Percentiles rank a stretch among this genome's conserved stretches.
These are phyloP conservation scores for Nymphaea thermarum DNA, from an alignment of 164 flowering plant species.

Conservation along the genomic window DNA sequence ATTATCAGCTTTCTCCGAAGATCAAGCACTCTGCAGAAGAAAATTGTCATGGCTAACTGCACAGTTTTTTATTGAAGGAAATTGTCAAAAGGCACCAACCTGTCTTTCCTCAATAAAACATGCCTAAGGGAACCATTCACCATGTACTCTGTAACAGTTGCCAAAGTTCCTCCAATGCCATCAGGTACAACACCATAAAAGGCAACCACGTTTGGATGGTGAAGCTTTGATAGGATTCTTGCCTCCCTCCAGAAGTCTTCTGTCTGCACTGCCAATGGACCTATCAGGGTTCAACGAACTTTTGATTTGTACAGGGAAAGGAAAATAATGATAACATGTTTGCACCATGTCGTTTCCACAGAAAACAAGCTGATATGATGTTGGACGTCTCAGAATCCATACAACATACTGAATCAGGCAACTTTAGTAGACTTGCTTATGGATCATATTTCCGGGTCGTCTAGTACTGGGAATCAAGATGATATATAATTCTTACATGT, in stretches of 20 bases:
- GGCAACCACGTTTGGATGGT: slow-evolving; percentile 87
- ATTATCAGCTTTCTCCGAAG: slow-evolving; percentile 63
- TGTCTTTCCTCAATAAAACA: slow-evolving; percentile 50
- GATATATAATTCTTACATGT: too few species aligned
- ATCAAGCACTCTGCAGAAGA: slow-evolving; percentile 46
- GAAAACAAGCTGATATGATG: too few species aligned
- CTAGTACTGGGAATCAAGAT: too few species aligned
- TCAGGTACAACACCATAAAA: slow-evolving; percentile 89
- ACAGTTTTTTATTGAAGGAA: background rate
- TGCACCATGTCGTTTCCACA: too few species aligned
- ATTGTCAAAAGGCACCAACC: slow-evolving; percentile 20
- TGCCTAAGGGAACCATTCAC: slow-evolving; percentile 71
- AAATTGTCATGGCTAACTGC: background rate
- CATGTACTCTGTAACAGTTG: slow-evolving; percentile 81
- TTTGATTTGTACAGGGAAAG: too few species aligned
- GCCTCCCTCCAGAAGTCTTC: slow-evolving; percentile 93
- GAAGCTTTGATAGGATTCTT: slow-evolving; percentile 63
- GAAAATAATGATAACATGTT: too few species aligned
- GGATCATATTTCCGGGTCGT: too few species aligned
- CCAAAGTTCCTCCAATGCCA: slow-evolving; percentile 71
- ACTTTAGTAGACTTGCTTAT: too few species aligned
- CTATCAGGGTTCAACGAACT: background rate
- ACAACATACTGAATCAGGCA: too few species aligned
- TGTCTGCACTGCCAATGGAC: slow-evolving; percentile 21
- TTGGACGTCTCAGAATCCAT: too few species aligned